These are phyloP conservation scores for Kodamaea jinghongensis DNA, from an alignment of 805 yeast species.

Conservation along the genomic window DNA sequence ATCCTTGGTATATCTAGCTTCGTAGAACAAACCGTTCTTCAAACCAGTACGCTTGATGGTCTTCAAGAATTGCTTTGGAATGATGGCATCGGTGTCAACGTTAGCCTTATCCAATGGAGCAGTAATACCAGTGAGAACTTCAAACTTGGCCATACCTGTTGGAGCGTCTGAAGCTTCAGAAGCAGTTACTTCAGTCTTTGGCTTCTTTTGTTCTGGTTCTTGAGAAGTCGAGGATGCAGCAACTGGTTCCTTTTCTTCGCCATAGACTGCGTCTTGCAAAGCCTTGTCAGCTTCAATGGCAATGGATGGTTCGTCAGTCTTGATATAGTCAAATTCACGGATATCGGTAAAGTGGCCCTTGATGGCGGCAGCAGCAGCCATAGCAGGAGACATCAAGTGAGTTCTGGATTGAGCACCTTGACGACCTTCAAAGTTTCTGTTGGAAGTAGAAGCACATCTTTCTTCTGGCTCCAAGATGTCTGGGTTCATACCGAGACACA, in stretches of 20 bases:
- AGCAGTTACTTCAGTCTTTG: constrained; percentile 10
- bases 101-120: constrained; percentile 95
- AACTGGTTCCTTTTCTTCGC: constrained; percentile 63
- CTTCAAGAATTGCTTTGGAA: constrained; percentile 96
- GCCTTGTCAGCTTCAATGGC: constrained; percentile 49
- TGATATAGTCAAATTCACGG: constrained; percentile 69
- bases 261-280: constrained; percentile 67
- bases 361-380: constrained; percentile 99
- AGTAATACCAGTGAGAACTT: constrained; percentile 75
- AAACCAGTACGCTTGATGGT: constrained; percentile 97
- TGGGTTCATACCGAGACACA: constrained; percentile 99
- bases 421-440: constrained; percentile 98
- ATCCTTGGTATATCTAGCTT: constrained; percentile 68
- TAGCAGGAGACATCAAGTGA: constrained; percentile 96
- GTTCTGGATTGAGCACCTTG: constrained; percentile 97
- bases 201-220: constrained; percentile 24
- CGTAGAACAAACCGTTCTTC: constrained; percentile 84
- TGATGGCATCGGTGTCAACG: constrained; percentile 97
- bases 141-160: constrained; percentile 72
- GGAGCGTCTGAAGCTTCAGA: constrained; percentile 20
- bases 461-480: constrained; percentile 93
- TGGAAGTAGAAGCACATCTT: constrained; percentile 98
- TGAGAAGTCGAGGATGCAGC: constrained; percentile 48
- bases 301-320: constrained; percentile 59
- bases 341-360: constrained; percentile 89